Evolutionary conservation across 192 early-diverging fungal species (phyloP), one percentile per base, ranked within the genome.

Genomic region (Entomortierella chlamydospora): DNA sequence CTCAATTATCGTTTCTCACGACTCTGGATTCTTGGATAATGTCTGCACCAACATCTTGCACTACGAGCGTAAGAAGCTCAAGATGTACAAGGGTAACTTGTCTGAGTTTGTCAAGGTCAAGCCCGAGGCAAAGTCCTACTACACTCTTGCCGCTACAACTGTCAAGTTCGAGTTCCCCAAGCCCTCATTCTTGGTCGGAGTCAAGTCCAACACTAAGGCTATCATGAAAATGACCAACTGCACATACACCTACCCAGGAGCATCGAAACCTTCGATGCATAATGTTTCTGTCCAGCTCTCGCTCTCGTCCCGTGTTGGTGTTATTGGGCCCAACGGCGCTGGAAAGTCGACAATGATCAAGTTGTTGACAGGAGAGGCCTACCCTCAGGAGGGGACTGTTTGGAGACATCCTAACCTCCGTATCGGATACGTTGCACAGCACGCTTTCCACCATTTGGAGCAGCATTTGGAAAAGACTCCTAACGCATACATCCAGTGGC

Each of bases 401-500:
- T 93, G 91, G 90, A 93, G 88, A 70, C 92, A 95, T 70, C 92
- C 91, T 52, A 93, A 93, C 83, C 85, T 93, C 72, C 93, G 93
- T 84, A 89, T 95, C 72, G 94, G 88, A 54, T 94, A 93, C 72
- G 91, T 95, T 31, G 92, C 93, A 37, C 93, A 95, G 83, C 94
- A 95, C 82, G 91, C 92, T 51, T 93, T 95, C 91, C 92, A 93
- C 84, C 92, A 95, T 81, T 84, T 95, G 77, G 91, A 95, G 65
- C 90, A 91, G 71, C 93, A 95, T 60, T 78, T 93, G 73, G 92
- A 93, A 47, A 79, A 79, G 68, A 79, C 76, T 22, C 76, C 76
- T 47, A 79, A 79, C 43, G 76, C 76, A 25, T 69, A 94, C 77
- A 91, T 94, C 69, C 91, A 91, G 76, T 94, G 93, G 93, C 90